A percentile compares a stretch with the other conserved stretches of the same genome.
Conservation (phyloP, 2,329 filamentous ascomycete species). For the Byssochlamys sp. region DNA sequence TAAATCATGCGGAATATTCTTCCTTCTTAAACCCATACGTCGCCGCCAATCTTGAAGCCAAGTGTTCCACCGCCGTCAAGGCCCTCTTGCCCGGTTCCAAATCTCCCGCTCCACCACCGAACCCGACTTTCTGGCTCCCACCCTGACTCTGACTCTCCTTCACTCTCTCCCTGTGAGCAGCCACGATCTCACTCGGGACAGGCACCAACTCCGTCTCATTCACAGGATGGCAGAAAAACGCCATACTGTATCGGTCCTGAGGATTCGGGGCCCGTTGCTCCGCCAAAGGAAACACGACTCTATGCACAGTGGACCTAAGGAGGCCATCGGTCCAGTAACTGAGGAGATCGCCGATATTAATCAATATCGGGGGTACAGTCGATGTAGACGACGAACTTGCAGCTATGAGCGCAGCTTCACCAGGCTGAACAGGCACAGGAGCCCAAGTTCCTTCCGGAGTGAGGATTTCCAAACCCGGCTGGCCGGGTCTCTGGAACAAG, state of each 20-base stretch:
- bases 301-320: conserved; percentile 76
- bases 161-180: conserved; percentile 24
- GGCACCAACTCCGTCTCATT: conserved; percentile 45
- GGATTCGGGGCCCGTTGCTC: conserved; percentile 28
- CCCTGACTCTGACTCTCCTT: conserved; percentile 9
- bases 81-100: conserved; percentile 25
- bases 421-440: conserved; percentile 57
- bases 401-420: conserved; percentile 2
- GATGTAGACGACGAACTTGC: conserved; percentile 33
- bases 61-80: conserved; percentile 51
- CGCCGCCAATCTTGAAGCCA: conserved; percentile 47
- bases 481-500: conserved; percentile 74
- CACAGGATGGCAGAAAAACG: conserved; percentile 55
- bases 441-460: conserved; percentile 51
- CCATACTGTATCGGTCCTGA: conserved; percentile 49
- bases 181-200: conserved; percentile 46
- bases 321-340: conserved; percentile 87
- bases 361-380: conserved; percentile 53
- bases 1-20: conserved; percentile 1
- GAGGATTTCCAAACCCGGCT: conserved; percentile 77
- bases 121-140: conserved; percentile 30
- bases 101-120: conserved; percentile 30
- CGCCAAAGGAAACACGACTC: conserved; percentile 62
- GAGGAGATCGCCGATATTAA: conserved; percentile 62
- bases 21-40: conserved; percentile 43